Evolutionary conservation across 2,329 filamentous ascomycete species (phyloP).

Genomic region (Onygena corvina): DNA sequence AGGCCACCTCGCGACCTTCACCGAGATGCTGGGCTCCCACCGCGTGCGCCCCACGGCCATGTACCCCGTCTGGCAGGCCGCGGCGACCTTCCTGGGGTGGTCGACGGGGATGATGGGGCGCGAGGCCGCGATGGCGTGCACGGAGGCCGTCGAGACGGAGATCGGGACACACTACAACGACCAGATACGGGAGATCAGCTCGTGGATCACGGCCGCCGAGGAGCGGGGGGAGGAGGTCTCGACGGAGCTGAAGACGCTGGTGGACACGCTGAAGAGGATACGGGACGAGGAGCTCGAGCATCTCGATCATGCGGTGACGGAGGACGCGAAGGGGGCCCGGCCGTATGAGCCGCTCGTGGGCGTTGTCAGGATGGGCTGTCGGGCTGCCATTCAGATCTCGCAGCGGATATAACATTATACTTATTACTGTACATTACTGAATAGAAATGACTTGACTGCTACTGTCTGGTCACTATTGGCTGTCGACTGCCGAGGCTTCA

Average conservation of each 20-base stretch:
- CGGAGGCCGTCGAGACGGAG: constrained; percentile 95
- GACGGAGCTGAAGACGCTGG: constrained; percentile 60
- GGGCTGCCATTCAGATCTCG: constrained; percentile 81
- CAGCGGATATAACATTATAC: constrained; percentile 37
- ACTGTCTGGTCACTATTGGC: too few species aligned
- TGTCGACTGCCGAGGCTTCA: too few species aligned
- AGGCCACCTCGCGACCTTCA: constrained; percentile 76
- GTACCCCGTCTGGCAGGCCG: constrained; percentile 76
- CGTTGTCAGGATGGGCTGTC: constrained; percentile 78
- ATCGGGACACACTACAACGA: constrained; percentile 93
- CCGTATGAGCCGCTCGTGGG: constrained; percentile 83
- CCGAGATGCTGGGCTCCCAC: constrained; percentile 67
- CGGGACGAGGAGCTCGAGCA: constrained; percentile 95
- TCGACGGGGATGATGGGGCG: constrained; percentile 75
- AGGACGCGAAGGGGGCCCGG: constrained; percentile 79
- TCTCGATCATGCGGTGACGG: constrained; percentile 83
- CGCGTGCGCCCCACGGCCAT: constrained; percentile 84
- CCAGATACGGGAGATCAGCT: constrained; percentile 69
- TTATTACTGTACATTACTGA: too few species aligned
- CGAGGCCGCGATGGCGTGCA: constrained; percentile 96
- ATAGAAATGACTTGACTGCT: too few species aligned
- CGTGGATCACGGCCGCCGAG: constrained; percentile 69
- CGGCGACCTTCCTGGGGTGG: constrained; percentile 77
- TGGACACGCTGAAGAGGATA: constrained; percentile 66
- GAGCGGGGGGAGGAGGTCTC: constrained; percentile 67